Percentiles rank a stretch among this genome's conserved stretches.
These are phyloP conservation scores for Prunus padus DNA, from an alignment of 306 rosid genomes.

Conservation along the genomic window DNA sequence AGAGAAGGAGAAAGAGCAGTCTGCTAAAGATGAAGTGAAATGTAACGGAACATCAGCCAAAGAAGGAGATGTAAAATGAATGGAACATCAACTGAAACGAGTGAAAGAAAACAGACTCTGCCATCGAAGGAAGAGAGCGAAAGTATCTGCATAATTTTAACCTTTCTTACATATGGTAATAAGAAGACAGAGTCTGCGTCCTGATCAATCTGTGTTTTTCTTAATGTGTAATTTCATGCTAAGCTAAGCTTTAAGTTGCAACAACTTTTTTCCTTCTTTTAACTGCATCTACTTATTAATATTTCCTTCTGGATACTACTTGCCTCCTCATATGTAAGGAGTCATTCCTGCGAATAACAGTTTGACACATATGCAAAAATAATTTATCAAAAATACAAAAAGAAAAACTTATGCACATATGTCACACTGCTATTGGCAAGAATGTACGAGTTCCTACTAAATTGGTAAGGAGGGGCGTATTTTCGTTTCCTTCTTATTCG, in stretches of 20 bases:
- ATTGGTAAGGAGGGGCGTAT: too few species aligned
- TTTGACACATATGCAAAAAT: too few species aligned
- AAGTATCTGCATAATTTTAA: background rate
- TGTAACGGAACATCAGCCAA: background rate
- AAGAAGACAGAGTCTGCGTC: too few species aligned
- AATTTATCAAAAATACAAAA: too few species aligned
- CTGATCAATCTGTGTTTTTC: background rate
- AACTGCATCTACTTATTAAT: too few species aligned
- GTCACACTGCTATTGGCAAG: too few species aligned
- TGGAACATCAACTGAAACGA: background rate
- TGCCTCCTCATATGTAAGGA: too few species aligned
- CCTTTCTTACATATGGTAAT: background rate
- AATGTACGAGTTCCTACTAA: too few species aligned
- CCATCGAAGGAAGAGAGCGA: background rate
- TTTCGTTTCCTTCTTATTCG: background rate
- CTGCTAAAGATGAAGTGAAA: conserved; percentile 12
- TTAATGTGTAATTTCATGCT: background rate
- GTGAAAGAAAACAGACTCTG: background rate
- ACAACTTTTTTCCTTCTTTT: too few species aligned
- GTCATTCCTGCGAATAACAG: too few species aligned
- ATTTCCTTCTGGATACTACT: background rate
- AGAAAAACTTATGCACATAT: too few species aligned
- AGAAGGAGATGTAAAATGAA: background rate
- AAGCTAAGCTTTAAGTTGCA: background rate
- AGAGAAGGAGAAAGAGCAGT: background rate